Percentiles rank a stretch among this genome's conserved stretches.
Evolutionary conservation across 257 asterid genomes (phyloP).

Genomic region (Solanum infundibuliforme): DNA sequence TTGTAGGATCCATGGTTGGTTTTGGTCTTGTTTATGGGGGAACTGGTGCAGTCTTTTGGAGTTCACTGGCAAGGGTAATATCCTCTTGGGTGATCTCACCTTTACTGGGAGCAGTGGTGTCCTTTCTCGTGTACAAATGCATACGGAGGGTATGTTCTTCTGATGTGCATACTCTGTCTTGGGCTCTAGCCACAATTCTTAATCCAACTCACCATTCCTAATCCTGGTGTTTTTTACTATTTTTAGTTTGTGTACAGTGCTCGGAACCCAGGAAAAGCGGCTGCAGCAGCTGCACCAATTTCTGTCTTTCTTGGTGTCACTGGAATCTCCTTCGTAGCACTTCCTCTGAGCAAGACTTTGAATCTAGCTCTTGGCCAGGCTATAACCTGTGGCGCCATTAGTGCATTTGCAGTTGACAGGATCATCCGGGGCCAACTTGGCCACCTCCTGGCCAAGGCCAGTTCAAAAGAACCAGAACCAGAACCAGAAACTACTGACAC

Average conservation of each 20-base stretch:
- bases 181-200: background rate
- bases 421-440: constrained; percentile 70
- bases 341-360: constrained; percentile 59
- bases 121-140: constrained; percentile 88
- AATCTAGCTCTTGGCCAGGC: constrained; percentile 50
- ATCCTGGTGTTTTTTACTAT: constrained; percentile 28
- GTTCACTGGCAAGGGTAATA: constrained; percentile 79
- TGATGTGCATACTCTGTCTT: background rate
- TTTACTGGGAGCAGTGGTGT: constrained; percentile 62
- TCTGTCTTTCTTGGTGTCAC: constrained; percentile 81
- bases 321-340: constrained; percentile 64
- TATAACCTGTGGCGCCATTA: constrained; percentile 50
- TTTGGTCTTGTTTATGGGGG: constrained; percentile 91
- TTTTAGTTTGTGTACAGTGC: constrained; percentile 92
- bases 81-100: constrained; percentile 94
- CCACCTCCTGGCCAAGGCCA: constrained; percentile 58
- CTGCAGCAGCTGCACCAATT: constrained; percentile 86
- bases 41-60: constrained; percentile 87
- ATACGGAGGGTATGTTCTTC: constrained; percentile 68
- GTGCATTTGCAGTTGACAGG: constrained; percentile 50
- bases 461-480: constrained; percentile 19
- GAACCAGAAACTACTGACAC: constrained; percentile 21
- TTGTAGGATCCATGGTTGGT: constrained; percentile 98
- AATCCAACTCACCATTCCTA: background rate
- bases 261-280: constrained; percentile 91